Conservation (phyloP, 1,284 basidiomycete genomes). For the Schizopora paradoxa region DNA sequence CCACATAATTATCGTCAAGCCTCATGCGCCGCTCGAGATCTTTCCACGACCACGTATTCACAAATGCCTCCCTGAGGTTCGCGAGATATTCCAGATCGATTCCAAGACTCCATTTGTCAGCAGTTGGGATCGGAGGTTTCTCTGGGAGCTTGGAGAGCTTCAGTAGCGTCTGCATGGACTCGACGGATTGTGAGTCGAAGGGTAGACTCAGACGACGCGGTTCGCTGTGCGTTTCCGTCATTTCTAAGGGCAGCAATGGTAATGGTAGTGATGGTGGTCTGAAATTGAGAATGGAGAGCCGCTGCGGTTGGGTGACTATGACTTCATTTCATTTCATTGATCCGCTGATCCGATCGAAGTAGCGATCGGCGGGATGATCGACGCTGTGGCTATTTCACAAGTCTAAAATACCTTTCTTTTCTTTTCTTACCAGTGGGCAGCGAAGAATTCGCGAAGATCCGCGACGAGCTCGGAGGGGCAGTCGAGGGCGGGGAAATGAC, state of each 20-base stretch:
- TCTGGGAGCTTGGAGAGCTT: conserved; percentile 9
- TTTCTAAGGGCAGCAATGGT: too few relatives aligned
- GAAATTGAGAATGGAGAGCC: too few relatives aligned
- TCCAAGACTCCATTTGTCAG: conserved; percentile 16
- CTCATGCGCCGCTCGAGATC: conserved; percentile 15
- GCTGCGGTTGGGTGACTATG: too few relatives aligned
- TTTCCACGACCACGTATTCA: conserved; percentile 16
- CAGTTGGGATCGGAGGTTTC: conserved; percentile 13
- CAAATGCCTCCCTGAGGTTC: conserved; percentile 16
- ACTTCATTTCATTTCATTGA: too few relatives aligned
- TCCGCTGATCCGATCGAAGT: too few relatives aligned
- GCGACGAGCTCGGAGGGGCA: conserved; percentile 8
- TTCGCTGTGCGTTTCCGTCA: too few relatives aligned
- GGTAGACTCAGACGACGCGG: too few relatives aligned
- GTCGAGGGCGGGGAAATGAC: conserved; percentile 16
- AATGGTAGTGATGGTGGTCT: too few relatives aligned
- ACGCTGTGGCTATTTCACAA: too few relatives aligned
- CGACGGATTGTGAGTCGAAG: too few relatives aligned
- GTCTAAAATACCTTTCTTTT: too few relatives aligned
- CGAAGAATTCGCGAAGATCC: conserved; percentile 15
- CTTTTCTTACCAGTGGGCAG: not conserved
- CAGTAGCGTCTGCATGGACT: conserved; percentile 10
- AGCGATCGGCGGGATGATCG: too few relatives aligned
- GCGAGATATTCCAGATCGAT: conserved; percentile 17
- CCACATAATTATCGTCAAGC: conserved; percentile 17